Evolutionary conservation across 305 asterid genomes (phyloP), one percentile per base, ranked within the genome.

Genomic region (Fraxinus xanthoxyloides): DNA sequence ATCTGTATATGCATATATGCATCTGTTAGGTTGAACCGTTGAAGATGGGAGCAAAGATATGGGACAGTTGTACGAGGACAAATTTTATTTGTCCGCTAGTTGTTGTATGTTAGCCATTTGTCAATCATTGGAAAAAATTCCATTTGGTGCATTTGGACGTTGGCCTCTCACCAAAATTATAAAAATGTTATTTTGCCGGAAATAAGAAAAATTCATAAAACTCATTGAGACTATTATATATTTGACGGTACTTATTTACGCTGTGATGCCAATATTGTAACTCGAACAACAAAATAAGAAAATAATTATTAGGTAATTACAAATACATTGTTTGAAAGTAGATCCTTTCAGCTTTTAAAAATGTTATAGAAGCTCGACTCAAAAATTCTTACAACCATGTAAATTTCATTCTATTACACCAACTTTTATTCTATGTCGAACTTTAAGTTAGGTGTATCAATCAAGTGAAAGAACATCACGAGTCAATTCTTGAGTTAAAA

Each of bases 31-130:
- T 13, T 40, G 32, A 7, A 75, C 6, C 32, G 28, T 13, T 40
- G 32, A 7, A 75, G 28, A 35, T 38, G 43, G 43, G 78, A 63
- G 76, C 26, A 38, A 59, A 38, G 51, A 59, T 13, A 73, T 54
- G 35, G 67, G 79, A 77, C 81, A 80, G 77, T 79, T 85, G 80
- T 72, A 73, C 23, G 75, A 28, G 21, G 74, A 28, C 38, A 67
- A 65, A 3, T 67, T 3, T 36, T 51, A 77, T 77, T 77, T 23
- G 32, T 78, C 77, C 77, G 81, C 23, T 75, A 75, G 79, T 82
- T 51, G 34, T 15, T 81, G 85, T 83, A 74, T 19, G 87, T 81
- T 78, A 30, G 80, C 54, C 76, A 83, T 72, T 67, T 8, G 32
- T 43, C 46, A 74, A 77, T 69, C 12, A 78, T 36, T 34, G 31